Evolutionary conservation across 192 early-diverging fungal species (phyloP).

Genomic region (Funneliformis mosseae): DNA sequence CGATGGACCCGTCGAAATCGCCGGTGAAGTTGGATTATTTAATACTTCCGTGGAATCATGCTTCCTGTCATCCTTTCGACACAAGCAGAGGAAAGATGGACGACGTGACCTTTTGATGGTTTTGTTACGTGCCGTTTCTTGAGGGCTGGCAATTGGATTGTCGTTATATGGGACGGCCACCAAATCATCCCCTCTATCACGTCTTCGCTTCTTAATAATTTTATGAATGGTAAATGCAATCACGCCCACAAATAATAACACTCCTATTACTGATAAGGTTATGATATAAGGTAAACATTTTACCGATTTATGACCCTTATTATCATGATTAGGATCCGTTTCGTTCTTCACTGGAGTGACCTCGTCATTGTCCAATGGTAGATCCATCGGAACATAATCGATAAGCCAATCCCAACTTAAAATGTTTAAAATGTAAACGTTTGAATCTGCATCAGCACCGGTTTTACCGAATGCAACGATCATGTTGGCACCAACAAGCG

Average conservation of each 20-base stretch:
- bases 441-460: constrained; percentile 7
- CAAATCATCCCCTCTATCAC: neutral
- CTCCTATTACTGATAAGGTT: neutral
- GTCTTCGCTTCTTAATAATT: neutral
- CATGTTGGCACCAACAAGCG: constrained; percentile 32
- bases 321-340: neutral
- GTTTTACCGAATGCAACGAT: constrained; percentile 28
- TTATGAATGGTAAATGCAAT: neutral
- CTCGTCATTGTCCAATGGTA: neutral
- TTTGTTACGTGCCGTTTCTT: neutral
- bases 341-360: neutral
- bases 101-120: neutral
- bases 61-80: neutral
- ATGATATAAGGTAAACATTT: neutral
- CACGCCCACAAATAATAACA: neutral
- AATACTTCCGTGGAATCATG: neutral
- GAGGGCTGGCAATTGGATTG: neutral
- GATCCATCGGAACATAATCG: neutral
- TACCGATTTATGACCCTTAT: neutral
- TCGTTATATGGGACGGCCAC: neutral
- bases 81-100: neutral
- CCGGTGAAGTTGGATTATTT: neutral
- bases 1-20: neutral
- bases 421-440: constrained; percentile 36
- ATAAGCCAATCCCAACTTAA: constrained; percentile 30